Conservation (phyloP, 108 stramenopile species). For the Nitzschia putrida region DNA sequence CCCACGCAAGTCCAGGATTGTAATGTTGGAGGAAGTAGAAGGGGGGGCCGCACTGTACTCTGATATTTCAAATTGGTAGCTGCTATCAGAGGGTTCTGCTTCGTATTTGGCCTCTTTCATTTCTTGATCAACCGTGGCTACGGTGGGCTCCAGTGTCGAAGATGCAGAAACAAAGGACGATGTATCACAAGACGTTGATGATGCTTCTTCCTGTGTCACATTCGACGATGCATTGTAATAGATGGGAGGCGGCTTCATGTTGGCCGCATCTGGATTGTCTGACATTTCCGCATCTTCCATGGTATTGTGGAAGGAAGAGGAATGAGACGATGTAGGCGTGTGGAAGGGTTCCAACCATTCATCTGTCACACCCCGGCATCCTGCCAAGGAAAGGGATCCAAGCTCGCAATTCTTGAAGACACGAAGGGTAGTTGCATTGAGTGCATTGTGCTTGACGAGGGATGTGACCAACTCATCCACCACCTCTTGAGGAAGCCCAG, state of each 20-base stretch:
- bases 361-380: constrained; percentile 80
- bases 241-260: constrained; percentile 3
- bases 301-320: not conserved
- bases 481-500: constrained; percentile 76
- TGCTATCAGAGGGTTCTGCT: not conserved
- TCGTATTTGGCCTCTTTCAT: constrained; percentile 6
- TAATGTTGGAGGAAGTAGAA: constrained; percentile 35
- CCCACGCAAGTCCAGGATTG: constrained; percentile 73
- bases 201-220: not conserved
- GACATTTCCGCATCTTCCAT: constrained; percentile 21
- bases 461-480: constrained; percentile 68
- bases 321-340: constrained; percentile 15
- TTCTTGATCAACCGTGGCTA: not conserved
- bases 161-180: constrained; percentile 59
- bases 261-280: constrained; percentile 22
- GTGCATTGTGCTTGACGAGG: constrained; percentile 67
- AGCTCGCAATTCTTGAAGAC: constrained; percentile 71
- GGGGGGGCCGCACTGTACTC: not conserved
- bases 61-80: not conserved
- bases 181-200: constrained; percentile 46
- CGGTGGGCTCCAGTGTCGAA: not conserved
- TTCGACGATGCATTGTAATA: constrained; percentile 20
- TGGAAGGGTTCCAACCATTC: constrained; percentile 62
- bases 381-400: constrained; percentile 48
- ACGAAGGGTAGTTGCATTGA: constrained; percentile 71